Percentiles rank a stretch among this genome's conserved stretches.
phyloP scores from a whole-genome alignment of 768 basidiomycete genomes.

The Boletus rubescentipes region DNA sequence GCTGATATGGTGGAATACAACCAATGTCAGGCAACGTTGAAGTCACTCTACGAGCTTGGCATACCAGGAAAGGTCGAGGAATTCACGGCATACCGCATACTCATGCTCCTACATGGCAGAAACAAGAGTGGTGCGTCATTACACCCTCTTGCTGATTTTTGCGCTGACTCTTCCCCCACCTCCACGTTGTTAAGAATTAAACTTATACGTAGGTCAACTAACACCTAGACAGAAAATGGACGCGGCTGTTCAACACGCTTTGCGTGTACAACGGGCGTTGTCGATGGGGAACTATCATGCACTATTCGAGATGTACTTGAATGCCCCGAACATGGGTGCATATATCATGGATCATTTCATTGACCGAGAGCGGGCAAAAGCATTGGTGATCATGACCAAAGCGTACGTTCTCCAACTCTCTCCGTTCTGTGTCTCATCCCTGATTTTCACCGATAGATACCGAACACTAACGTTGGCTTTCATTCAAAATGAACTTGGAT shows the following conservation, averaged over 20 bases:
- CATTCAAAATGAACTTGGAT: conserved; percentile 80
- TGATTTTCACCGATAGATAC: conserved; percentile 56
- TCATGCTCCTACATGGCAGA: conserved; percentile 91
- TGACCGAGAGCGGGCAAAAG: conserved; percentile 82
- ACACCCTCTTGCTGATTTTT: neutral
- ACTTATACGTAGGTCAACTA: conserved; percentile 96
- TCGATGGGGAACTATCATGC: conserved; percentile 94
- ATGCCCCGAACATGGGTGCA: conserved; percentile 93
- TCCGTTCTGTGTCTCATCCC: conserved; percentile 1
- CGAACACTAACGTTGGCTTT: conserved; percentile 72
- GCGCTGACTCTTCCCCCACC: neutral
- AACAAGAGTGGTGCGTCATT: conserved; percentile 82
- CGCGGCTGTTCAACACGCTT: conserved; percentile 81
- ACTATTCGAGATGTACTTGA: conserved; percentile 80
- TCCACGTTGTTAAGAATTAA: conserved; percentile 64
- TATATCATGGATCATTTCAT: conserved; percentile 99
- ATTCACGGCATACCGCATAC: conserved; percentile 95
- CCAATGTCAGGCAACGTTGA: conserved; percentile 91
- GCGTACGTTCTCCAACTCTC: conserved; percentile 59
- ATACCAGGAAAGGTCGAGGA: conserved; percentile 92
- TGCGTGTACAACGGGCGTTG: conserved; percentile 84
- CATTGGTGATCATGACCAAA: conserved; percentile 87
- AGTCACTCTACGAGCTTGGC: conserved; percentile 88
- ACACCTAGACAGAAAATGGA: conserved; percentile 86
- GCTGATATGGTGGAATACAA: conserved; percentile 98